These are phyloP conservation scores for Ceratobasidium sp. DNA, from an alignment of 1,284 basidiomycete species.

Conservation along the genomic window DNA sequence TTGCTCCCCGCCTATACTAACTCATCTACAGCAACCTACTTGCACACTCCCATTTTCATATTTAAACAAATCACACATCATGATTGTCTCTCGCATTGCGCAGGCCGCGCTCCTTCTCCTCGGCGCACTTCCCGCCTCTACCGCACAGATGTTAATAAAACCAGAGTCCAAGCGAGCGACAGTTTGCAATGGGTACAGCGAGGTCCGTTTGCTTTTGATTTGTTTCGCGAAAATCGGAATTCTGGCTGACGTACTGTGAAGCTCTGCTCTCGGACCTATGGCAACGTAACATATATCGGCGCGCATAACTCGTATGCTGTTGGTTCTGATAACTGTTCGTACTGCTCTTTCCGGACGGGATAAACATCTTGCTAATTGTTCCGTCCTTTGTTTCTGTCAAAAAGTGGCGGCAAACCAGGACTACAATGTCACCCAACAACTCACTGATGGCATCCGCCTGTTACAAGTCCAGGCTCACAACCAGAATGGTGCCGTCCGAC, in stretches of 20 bases:
- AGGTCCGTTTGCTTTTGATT: slow-evolving; percentile 58
- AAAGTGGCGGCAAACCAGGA: slow-evolving; percentile 84
- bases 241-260: slow-evolving; percentile 50
- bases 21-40: slow-evolving; percentile 2
- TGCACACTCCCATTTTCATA: background rate
- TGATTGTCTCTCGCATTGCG: slow-evolving; percentile 46
- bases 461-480: slow-evolving; percentile 90
- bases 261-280: slow-evolving; percentile 80
- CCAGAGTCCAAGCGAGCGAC: slow-evolving; percentile 66
- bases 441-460: slow-evolving; percentile 91
- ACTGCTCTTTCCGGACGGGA: background rate
- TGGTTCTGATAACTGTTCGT: slow-evolving; percentile 72
- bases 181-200: slow-evolving; percentile 85
- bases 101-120: slow-evolving; percentile 52
- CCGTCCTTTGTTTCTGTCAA: slow-evolving; percentile 26
- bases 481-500: slow-evolving; percentile 69
- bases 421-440: slow-evolving; percentile 81
- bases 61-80: slow-evolving; percentile 7
- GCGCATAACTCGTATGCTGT: slow-evolving; percentile 91
- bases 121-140: slow-evolving; percentile 49
- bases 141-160: slow-evolving; percentile 48
- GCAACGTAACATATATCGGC: slow-evolving; percentile 86
- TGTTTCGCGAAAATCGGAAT: background rate
- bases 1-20: background rate
- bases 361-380: slow-evolving; percentile 13